Percentiles rank a stretch among this genome's conserved stretches.
Conservation (phyloP, 2,329 filamentous ascomycete genomes). For the Bisporella sp. region DNA sequence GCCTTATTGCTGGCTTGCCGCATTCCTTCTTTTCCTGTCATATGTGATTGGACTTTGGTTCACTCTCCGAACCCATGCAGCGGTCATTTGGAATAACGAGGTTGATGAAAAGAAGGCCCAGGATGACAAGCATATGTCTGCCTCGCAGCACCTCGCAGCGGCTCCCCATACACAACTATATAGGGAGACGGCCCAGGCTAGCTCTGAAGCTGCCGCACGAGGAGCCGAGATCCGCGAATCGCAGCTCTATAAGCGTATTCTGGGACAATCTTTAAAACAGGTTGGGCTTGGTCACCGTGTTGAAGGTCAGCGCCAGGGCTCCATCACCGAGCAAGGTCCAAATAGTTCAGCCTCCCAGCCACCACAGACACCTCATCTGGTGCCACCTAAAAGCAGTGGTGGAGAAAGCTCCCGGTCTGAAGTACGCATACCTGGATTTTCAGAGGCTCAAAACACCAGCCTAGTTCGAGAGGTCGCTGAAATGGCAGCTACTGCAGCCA, state of each 20-base stretch:
- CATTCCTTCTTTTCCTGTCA: slow-evolving; percentile 78
- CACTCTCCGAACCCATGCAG: slow-evolving; percentile 89
- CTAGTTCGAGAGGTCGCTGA: slow-evolving; percentile 85
- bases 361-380: slow-evolving; percentile 57
- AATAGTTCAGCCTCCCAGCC: slow-evolving; percentile 33
- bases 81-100: slow-evolving; percentile 93
- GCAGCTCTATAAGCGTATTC: slow-evolving; percentile 84
- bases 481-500: slow-evolving; percentile 85
- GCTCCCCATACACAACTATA: slow-evolving; percentile 18
- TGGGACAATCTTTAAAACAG: slow-evolving; percentile 83
- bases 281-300: slow-evolving; percentile 58
- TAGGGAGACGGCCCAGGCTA: slow-evolving; percentile 17
- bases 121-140: slow-evolving; percentile 33
- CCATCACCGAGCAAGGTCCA: slow-evolving; percentile 20
- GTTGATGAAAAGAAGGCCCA: slow-evolving; percentile 67
- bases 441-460: slow-evolving; percentile 72
- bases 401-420: slow-evolving; percentile 38
- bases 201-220: slow-evolving; percentile 14
- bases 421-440: slow-evolving; percentile 60
- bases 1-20: slow-evolving; percentile 88
- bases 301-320: slow-evolving; percentile 35
- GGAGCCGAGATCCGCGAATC: slow-evolving; percentile 71
- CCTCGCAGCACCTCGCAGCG: slow-evolving; percentile 19
- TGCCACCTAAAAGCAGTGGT: slow-evolving; percentile 59
- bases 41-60: slow-evolving; percentile 95